Evolutionary conservation across 176 grass and related monocot genomes (phyloP).

Genomic region (Phyllostachys edulis): DNA sequence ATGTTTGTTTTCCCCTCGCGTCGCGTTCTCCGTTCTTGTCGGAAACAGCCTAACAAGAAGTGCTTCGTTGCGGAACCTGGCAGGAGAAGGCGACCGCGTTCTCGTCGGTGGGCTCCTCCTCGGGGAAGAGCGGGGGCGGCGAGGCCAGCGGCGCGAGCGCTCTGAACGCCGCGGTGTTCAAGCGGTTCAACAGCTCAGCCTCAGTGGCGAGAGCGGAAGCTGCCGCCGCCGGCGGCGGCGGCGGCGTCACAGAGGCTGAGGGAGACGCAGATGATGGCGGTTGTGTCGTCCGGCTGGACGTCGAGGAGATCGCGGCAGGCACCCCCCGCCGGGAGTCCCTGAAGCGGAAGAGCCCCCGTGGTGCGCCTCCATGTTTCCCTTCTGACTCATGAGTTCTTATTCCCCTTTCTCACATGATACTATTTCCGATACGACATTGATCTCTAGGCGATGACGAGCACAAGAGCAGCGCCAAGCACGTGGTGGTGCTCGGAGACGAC

Average conservation of each 20-base stretch:
- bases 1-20: neutral
- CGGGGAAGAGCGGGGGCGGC: constrained; percentile 28
- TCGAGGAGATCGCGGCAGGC: constrained; percentile 22
- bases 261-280: constrained; percentile 17
- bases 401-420: neutral
- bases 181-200: constrained; percentile 56
- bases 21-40: neutral
- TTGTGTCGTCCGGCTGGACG: constrained; percentile 27
- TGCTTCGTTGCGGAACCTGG: neutral
- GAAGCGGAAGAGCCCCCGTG: constrained; percentile 61
- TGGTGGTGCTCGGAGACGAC: constrained; percentile 80
- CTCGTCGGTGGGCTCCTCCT: constrained; percentile 55
- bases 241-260: neutral
- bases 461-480: constrained; percentile 3
- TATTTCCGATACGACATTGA: neutral
- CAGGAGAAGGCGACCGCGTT: constrained; percentile 75
- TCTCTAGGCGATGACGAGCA: constrained; percentile 26
- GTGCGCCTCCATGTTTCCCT: constrained; percentile 30
- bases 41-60: neutral
- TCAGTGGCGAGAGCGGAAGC: constrained; percentile 24
- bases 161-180: constrained; percentile 59
- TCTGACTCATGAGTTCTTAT: neutral
- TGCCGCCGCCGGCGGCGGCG: neutral
- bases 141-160: constrained; percentile 8
- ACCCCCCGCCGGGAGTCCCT: constrained; percentile 12